phyloP scores from a whole-genome alignment of 2,329 filamentous ascomycete genomes.

The Penicillium fuscoglaucum region DNA sequence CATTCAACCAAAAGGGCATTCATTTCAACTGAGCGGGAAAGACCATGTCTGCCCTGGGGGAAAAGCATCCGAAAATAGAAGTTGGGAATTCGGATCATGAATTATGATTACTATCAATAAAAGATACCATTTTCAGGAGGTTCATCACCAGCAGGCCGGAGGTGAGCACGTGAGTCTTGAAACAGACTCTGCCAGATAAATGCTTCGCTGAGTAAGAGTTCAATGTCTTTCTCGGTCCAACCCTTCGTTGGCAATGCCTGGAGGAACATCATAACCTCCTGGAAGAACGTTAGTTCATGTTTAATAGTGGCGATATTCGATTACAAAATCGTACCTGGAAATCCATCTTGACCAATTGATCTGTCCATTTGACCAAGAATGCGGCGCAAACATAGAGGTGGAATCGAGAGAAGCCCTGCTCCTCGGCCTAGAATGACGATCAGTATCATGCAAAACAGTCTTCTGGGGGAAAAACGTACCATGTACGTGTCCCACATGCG shows the following conservation, averaged over 20 bases:
- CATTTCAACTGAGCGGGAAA: constrained; percentile 69
- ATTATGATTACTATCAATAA: constrained; percentile 38
- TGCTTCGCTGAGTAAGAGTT: constrained; percentile 89
- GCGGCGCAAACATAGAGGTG: constrained; percentile 98
- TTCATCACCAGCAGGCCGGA: constrained; percentile 49
- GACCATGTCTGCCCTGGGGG: constrained; percentile 8
- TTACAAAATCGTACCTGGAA: constrained; percentile 59
- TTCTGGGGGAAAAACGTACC: constrained; percentile 52
- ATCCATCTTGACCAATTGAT: constrained; percentile 93
- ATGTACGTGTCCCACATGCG: constrained; percentile 99
- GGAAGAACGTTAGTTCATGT: constrained; percentile 31
- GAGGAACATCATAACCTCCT: constrained; percentile 99
- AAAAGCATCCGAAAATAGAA: constrained; percentile 13
- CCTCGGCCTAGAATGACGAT: constrained; percentile 70
- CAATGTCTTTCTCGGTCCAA: constrained; percentile 98
- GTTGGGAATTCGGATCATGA: constrained; percentile 28
- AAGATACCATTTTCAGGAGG: constrained; percentile 37
- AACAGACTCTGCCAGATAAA: constrained; percentile 99
- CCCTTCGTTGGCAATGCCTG: constrained; percentile 88
- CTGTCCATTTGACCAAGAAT: constrained; percentile 97
- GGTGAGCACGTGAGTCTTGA: constrained; percentile 87
- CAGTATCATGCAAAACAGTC: constrained; percentile 13
- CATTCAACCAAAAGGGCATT: constrained; percentile 89
- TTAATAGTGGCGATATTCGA: not conserved
- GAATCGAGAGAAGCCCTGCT: constrained; percentile 97